Base-by-base conservation (phyloP, 495 filamentous ascomycete species). In the Podospora sp. region DNA sequence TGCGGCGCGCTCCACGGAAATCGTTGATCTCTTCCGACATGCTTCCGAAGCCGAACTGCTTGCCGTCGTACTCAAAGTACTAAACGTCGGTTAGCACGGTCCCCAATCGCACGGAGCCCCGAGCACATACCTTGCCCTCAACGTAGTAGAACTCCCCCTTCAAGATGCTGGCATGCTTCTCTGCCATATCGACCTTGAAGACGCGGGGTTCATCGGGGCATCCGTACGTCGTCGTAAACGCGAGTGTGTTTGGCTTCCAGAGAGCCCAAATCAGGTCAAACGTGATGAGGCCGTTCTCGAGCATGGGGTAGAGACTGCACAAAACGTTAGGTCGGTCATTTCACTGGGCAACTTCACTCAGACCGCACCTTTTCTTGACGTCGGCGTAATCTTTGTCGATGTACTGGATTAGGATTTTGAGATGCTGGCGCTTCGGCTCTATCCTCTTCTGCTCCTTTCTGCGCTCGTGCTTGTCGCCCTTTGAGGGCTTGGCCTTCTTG, bases 191-290 rank as follows among this genome's bases (percentile, higher is more conserved):
- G 27, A 97, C 88, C 73, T 92, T 94, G 84, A 96, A 94, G n/a
- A 91, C 91, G 35, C 92, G 88, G 1, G 93, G 93, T 72, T 97
- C 91, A 59, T 96, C 92, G 20, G 83, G 76, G 53, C 85, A 89
- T 2, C 91, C 91, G 69, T 96, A 95, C 1, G 92, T 95, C 2
- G 87, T 87, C 0, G 91, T 91, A 71, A 90, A 94, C 0, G 90
- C 90, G 46, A 96, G 86, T 16, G 92, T 92, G 71, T 96, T 94
- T 6, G 94, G 93, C 71, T 96, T 96, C 82, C 92, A 94, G 7
- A 97, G 78, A 2, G 94, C 92, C 94, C 94, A 96, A 5, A 96
- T 76, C 11, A 96, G 85, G 65, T 96, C 93, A 66, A 93, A 97
- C 6, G 93, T 96, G 74, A 97, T 96, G 62, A 90, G 90, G 29